Evolutionary conservation across 2,329 filamentous ascomycete species (phyloP).

Genomic region (Aspergillus tubingensis): DNA sequence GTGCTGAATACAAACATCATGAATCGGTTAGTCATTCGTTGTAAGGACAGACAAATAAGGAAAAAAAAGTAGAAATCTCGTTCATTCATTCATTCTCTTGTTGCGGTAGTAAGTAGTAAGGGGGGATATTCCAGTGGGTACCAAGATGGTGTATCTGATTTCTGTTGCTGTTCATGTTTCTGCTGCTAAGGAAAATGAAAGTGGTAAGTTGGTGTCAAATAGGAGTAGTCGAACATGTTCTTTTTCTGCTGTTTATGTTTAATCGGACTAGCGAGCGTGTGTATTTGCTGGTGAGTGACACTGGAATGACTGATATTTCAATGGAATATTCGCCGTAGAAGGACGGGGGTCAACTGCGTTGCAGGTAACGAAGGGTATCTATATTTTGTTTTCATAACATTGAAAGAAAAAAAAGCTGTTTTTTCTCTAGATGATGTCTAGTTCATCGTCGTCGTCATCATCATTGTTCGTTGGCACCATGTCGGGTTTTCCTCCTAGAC

Average conservation of each 20-base stretch:
- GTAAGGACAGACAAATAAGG: background rate
- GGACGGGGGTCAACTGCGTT: background rate
- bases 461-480: conserved; percentile 35
- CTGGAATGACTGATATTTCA: background rate
- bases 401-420: conserved; percentile 8
- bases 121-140: no score
- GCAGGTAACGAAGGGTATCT: conserved; percentile 4
- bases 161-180: no score
- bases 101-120: no score
- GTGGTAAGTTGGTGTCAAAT: no score
- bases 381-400: conserved; percentile 20
- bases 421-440: conserved; percentile 47
- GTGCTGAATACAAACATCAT: background rate
- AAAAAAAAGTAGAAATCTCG: background rate
- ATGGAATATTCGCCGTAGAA: background rate
- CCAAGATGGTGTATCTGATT: no score
- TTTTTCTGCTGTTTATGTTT: no score
- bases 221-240: no score
- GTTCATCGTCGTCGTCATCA: conserved; percentile 54
- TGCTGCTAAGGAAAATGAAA: no score
- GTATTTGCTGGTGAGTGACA: background rate
- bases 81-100: conserved; percentile 6
- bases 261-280: no score
- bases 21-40: background rate
- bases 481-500: conserved; percentile 58